Evolutionary conservation across 202 grass and related monocot genomes (phyloP).

Genomic region (Panicum hallii): DNA sequence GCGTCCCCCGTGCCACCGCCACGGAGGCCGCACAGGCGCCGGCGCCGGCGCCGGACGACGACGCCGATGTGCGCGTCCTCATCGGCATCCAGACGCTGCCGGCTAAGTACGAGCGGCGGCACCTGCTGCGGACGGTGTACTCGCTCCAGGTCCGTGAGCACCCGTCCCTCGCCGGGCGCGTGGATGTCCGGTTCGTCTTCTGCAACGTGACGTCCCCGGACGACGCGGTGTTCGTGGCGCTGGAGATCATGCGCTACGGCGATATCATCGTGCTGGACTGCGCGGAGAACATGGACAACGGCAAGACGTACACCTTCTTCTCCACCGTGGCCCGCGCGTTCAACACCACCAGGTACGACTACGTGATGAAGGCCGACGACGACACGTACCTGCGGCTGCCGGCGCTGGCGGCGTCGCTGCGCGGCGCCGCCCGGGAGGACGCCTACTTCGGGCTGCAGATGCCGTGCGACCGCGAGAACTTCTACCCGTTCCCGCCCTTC

Average conservation of each 20-base stretch:
- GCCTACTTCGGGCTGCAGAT: constrained; percentile 69
- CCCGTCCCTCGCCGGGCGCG: constrained; percentile 35
- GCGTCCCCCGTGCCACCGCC: no score
- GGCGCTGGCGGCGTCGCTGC: constrained; percentile 50
- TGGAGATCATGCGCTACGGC: constrained; percentile 52
- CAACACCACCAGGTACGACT: constrained; percentile 50
- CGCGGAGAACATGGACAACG: constrained; percentile 75
- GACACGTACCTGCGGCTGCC: constrained; percentile 67
- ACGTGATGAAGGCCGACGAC: constrained; percentile 82
- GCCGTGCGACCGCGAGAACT: constrained; percentile 70
- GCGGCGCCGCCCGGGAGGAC: constrained; percentile 51
- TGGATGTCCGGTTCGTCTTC: constrained; percentile 76
- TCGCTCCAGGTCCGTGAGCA: constrained; percentile 47
- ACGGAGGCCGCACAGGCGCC: background rate
- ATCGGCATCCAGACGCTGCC: constrained; percentile 71
- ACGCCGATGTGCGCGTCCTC: constrained; percentile 53
- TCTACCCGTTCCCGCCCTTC: constrained; percentile 76
- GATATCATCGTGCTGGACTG: constrained; percentile 70
- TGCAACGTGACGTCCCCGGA: constrained; percentile 65
- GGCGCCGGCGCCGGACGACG: background rate
- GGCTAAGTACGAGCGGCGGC: constrained; percentile 51
- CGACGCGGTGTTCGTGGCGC: constrained; percentile 56
- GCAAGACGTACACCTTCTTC: constrained; percentile 81
- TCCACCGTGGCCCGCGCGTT: constrained; percentile 48
- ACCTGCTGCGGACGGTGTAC: constrained; percentile 68